Evolutionary conservation across 441 rosid species (phyloP), one percentile per base, ranked within the genome.

Genomic region (Metrosideros polymorpha): DNA sequence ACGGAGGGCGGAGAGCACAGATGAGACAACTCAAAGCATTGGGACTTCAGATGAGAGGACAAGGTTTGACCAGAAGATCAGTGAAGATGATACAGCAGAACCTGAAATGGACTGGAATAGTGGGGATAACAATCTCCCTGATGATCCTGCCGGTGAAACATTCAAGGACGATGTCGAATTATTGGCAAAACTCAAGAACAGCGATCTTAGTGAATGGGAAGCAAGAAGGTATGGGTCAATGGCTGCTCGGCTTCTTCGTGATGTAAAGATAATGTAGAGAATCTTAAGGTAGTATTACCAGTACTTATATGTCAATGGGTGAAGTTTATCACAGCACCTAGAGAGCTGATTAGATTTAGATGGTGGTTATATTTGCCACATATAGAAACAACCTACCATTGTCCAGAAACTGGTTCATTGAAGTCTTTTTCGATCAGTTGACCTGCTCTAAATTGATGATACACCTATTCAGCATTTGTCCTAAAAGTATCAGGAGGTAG

Each of bases 171-270:
- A 92, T 84, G 83, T 89, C 82, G 88, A 90, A 30, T 82, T 42
- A 77, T 51, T 85, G 56, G 90, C 84, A 52, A 90, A 88, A 88
- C 86, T 91, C 59, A 92, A 91, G 15, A 88, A 87, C 4, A 94
- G 91, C 42, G 87, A 92, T 88, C 94, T 96, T 82, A 94, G 93
- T 35, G 98, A 95, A 55, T 97, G 99, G 99, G 98, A 97, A 88
- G 92, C 94, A 76, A 94, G 99, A 91, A 93, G 99, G 90, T 93
- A 92, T 47, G 99, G 99, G 51, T 93, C 96, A n/a, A 91, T 94
- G 92, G 99, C 99, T 71, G 99, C 99, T 32, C 94, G 98, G 86
- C 99, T 96, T 91, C 99, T 95, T 79, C 93, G 91, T 82, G 98
- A 95, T 87, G 91, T 95, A 84, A 93, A 94, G 88, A 92, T 96